Evolutionary conservation across 2,329 filamentous ascomycete species (phyloP), one percentile per base, ranked within the genome.

Genomic region (Periconia sp.): DNA sequence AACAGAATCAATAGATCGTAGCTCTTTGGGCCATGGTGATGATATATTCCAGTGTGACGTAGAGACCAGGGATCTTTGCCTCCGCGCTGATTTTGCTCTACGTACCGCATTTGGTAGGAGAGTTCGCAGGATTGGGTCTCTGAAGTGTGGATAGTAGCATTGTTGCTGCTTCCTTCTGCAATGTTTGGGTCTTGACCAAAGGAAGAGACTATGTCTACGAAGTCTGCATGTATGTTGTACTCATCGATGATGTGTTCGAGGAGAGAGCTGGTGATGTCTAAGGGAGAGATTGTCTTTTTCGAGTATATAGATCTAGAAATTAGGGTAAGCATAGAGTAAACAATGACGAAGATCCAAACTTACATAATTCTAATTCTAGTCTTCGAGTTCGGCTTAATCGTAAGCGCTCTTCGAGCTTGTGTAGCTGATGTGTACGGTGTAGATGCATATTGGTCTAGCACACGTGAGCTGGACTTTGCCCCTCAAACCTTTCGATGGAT

Each of bases 281-380:
- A 21, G 4, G 39, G 31, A 3, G 39, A 28, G 10, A 41, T 29
- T 4, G 39, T 41, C 21, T 16, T 41, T 22, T 12, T 13, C 2
- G 39, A 41, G 24, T 35, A 41, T 17, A 41, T 28, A 7, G 39
- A 41, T 3, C 39, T 41, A 10, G n/a, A n/a, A n/a, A n/a, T n/a
- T n/a, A n/a, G n/a, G n/a, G 23, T 8, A 25, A 25, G n/a, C n/a
- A n/a, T n/a, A n/a, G n/a, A n/a, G n/a, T n/a, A n/a, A n/a, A n/a
- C n/a, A n/a, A n/a, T n/a, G n/a, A n/a, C n/a, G n/a, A n/a, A n/a
- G n/a, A n/a, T n/a, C n/a, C n/a, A n/a, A 15, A 21, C 32, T 17
- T 35, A 35, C 32, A 35, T 35, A n/a, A 35, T 35, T 7, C 32
- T 13, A 10, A 35, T 22, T 22, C 15, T 35, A 12, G 32, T 22